Evolutionary conservation across 2,329 filamentous ascomycete genomes (phyloP).

Genomic region (Epichloe sylvatica): DNA sequence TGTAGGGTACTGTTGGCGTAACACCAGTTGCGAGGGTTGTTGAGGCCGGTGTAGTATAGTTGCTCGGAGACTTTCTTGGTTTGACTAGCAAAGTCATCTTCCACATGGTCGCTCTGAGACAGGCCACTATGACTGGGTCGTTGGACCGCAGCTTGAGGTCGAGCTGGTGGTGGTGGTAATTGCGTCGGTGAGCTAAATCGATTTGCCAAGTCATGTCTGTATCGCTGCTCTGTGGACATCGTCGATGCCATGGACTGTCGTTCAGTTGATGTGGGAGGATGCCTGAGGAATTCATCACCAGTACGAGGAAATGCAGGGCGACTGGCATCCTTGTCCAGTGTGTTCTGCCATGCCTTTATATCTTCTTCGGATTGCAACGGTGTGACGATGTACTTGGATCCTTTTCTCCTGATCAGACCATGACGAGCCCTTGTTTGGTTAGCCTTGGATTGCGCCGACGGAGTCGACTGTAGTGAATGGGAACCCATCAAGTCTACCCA

Average conservation of each 20-base stretch:
- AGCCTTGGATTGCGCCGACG: constrained; percentile 15
- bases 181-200: constrained; percentile 30
- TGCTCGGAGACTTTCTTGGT: constrained; percentile 26
- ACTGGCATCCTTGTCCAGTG: constrained; percentile 51
- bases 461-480: constrained; percentile 40
- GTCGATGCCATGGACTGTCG: constrained; percentile 46
- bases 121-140: constrained; percentile 71
- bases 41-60: constrained; percentile 48
- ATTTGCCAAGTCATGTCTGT: constrained; percentile 17
- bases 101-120: constrained; percentile 23
- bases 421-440: constrained; percentile 10
- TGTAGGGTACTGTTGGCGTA: constrained; percentile 91
- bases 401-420: constrained; percentile 20
- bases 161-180: constrained; percentile 43
- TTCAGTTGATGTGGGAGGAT: constrained; percentile 53
- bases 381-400: constrained; percentile 38
- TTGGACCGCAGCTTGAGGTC: constrained; percentile 55
- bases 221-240: constrained; percentile 10
- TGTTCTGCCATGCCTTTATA: constrained; percentile 66
- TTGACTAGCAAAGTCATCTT: constrained; percentile 20
- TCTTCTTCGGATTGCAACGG: constrained; percentile 73
- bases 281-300: constrained; percentile 75
- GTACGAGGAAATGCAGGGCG: constrained; percentile 47
- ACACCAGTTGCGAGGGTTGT: constrained; percentile 72
- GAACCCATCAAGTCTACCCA: constrained; percentile 75